phyloP scores from a whole-genome alignment of 169 alveolate species.

The Plasmodium berghei region DNA sequence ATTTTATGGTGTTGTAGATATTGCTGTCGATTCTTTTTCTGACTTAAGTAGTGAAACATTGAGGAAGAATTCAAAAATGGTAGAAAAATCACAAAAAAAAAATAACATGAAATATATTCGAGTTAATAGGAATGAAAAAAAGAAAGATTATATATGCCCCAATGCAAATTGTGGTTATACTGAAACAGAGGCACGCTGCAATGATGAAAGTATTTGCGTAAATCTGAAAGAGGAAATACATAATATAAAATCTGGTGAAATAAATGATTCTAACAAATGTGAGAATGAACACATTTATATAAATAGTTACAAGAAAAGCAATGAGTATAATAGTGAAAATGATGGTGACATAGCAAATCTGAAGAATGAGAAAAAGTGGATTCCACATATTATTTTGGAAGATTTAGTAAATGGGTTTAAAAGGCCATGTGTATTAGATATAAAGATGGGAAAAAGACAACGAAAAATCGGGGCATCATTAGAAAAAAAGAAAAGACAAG shows the following conservation, averaged over 20 bases:
- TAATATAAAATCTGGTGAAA: neutral
- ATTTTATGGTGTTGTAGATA: slow-evolving; percentile 81
- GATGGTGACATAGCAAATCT: neutral
- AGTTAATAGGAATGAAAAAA: neutral
- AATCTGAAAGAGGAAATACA: neutral
- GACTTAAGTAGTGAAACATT: neutral
- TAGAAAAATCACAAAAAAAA: neutral
- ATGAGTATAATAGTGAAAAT: neutral
- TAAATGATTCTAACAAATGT: neutral
- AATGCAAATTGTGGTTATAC: neutral
- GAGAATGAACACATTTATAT: neutral
- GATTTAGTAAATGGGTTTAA: slow-evolving; percentile 80
- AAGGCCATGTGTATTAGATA: slow-evolving; percentile 83
- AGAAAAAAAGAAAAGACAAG: slow-evolving; percentile 81
- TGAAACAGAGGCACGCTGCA: neutral
- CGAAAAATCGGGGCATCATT: slow-evolving; percentile 79
- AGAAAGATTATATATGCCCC: neutral
- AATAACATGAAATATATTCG: neutral
- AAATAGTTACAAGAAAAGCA: neutral
- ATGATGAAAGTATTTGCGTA: neutral
- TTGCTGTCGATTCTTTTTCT: slow-evolving; percentile 46
- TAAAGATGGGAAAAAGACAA: slow-evolving; percentile 84
- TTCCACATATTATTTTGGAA: slow-evolving; percentile 81
- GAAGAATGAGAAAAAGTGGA: slow-evolving; percentile 13
- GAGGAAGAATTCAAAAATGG: neutral